Conservation (phyloP, 805 yeast species). For the Nakazawaea ishiwadae region DNA sequence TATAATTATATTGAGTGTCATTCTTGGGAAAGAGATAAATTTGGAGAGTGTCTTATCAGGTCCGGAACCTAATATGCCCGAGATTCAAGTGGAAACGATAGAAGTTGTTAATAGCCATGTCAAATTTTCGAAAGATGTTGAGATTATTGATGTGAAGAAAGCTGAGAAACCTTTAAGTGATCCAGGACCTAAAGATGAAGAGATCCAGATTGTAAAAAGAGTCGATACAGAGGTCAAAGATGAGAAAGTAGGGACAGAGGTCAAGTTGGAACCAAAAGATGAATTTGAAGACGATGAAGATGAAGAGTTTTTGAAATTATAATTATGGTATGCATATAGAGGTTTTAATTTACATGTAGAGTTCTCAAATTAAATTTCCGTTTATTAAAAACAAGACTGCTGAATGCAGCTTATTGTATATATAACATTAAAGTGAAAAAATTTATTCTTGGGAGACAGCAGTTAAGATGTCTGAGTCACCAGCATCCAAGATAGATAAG, state of each 20-base stretch:
- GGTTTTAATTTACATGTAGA: too few species aligned
- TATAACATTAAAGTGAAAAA: background rate
- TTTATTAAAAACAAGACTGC: conserved; percentile 1
- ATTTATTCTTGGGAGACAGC: conserved; percentile 31
- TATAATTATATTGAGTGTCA: conserved; percentile 53
- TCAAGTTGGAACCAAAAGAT: too few species aligned
- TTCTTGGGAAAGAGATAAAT: conserved; percentile 52
- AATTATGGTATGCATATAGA: background rate
- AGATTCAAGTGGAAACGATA: conserved; percentile 62
- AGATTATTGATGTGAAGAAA: conserved; percentile 38
- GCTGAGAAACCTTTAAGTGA: conserved; percentile 17
- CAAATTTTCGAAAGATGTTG: conserved; percentile 58
- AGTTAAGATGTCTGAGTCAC: conserved; percentile 98
- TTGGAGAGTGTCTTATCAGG: conserved; percentile 54
- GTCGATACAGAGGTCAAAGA: conserved; percentile 1
- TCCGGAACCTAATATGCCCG: conserved; percentile 75
- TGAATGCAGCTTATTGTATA: too few species aligned
- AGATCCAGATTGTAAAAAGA: conserved; percentile 5
- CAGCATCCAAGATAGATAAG: conserved; percentile 92
- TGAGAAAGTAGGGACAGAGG: too few species aligned
- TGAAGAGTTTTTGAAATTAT: conserved; percentile 5
- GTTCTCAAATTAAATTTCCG: too few species aligned
- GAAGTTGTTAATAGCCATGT: conserved; percentile 50
- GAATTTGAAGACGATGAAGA: conserved; percentile 3
- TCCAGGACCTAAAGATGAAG: conserved; percentile 20